A percentile compares a stretch with the other conserved stretches of the same genome.
Conservation (phyloP, 352 stramenopile species). For the Globisporangium sylvaticum region DNA sequence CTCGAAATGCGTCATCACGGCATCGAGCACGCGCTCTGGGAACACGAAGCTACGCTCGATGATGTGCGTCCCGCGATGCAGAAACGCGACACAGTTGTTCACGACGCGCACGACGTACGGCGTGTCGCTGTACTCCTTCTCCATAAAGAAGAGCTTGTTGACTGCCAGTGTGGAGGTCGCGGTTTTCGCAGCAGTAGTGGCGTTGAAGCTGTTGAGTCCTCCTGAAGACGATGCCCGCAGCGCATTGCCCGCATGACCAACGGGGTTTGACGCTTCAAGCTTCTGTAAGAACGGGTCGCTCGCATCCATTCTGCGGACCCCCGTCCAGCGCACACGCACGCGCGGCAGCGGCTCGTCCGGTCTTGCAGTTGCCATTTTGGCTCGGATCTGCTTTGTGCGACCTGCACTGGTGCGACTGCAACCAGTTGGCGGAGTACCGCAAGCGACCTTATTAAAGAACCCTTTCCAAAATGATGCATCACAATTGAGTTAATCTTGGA, state of each 20-base stretch:
- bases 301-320: constrained; percentile 23
- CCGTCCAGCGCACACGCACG: constrained; percentile 27
- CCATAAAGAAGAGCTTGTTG: constrained; percentile 30
- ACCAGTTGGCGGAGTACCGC: background rate
- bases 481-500: background rate
- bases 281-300: constrained; percentile 2
- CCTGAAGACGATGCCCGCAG: background rate
- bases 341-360: constrained; percentile 1
- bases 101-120: constrained; percentile 39
- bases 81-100: constrained; percentile 48
- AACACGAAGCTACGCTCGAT: constrained; percentile 66
- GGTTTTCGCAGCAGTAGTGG: background rate
- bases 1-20: constrained; percentile 45
- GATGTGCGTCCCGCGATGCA: constrained; percentile 47
- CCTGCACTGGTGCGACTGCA: constrained; percentile 2
- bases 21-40: constrained; percentile 49
- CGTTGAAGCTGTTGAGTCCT: background rate
- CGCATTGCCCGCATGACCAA: background rate
- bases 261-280: background rate
- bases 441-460: background rate
- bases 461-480: background rate
- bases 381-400: background rate
- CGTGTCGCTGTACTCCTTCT: constrained; percentile 23
- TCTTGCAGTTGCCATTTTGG: background rate
- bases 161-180: background rate